Evolutionary conservation across 352 stramenopile species (phyloP).

Genomic region (Proteromonas lacertae): DNA sequence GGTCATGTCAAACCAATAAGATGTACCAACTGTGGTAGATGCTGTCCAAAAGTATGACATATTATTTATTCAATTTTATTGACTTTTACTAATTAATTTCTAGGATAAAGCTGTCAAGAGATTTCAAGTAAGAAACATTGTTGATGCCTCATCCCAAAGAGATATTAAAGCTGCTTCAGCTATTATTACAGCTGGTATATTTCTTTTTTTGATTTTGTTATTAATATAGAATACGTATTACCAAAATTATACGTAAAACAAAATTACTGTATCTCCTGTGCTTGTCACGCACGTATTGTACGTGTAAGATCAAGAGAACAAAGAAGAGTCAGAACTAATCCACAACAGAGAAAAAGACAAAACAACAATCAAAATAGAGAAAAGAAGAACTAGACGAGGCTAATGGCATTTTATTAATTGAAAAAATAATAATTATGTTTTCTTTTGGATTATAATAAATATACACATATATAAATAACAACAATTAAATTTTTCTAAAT

Average conservation of each 20-base stretch:
- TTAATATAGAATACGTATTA: slow-evolving; percentile 92
- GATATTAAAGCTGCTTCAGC: slow-evolving; percentile 96
- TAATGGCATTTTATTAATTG: no score
- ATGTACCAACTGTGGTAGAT: slow-evolving; percentile 10
- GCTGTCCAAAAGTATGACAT: neutral
- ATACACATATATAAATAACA: no score
- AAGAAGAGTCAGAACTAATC: slow-evolving; percentile 60
- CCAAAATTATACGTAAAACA: slow-evolving; percentile 99
- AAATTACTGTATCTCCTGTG: slow-evolving; percentile 96
- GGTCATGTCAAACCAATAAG: slow-evolving; percentile 91
- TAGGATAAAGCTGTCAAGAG: slow-evolving; percentile 67
- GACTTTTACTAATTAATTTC: slow-evolving; percentile 20
- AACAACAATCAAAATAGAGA: no score
- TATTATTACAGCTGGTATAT: no score
- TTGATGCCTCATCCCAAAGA: slow-evolving; percentile 13
- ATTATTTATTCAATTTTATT: slow-evolving; percentile 1
- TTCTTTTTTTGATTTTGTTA: slow-evolving; percentile 82
- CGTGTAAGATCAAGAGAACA: slow-evolving; percentile 62
- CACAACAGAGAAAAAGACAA: no score
- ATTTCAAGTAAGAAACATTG: slow-evolving; percentile 30
- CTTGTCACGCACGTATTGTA: slow-evolving; percentile 95
- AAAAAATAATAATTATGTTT: no score
- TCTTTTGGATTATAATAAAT: no score
- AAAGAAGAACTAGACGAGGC: no score
- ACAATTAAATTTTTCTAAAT: no score